Conservation (phyloP, 208 protist species). For the Endotrypanum monterogeii region DNA sequence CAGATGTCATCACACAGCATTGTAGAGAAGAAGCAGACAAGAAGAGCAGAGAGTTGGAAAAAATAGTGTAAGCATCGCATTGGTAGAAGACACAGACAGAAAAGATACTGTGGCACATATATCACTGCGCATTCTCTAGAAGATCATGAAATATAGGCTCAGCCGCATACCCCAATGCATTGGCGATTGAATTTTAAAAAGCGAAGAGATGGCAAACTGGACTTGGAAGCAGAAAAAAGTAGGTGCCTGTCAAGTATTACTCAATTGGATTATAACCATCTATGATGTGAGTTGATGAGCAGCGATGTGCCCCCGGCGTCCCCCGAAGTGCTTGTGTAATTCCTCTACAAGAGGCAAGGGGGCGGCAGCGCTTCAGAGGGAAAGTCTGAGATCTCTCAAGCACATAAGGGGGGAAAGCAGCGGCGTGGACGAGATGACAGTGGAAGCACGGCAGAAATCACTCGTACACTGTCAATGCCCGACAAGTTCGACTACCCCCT, state of each 20-base stretch:
- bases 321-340: neutral
- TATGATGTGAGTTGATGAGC: neutral
- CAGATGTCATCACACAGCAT: neutral
- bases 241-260: neutral
- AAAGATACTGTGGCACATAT: neutral
- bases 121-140: neutral
- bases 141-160: neutral
- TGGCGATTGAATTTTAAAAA: neutral
- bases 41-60: neutral
- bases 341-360: neutral
- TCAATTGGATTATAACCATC: neutral
- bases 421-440: neutral
- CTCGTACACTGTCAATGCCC: conserved; percentile 4
- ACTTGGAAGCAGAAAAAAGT: too few relatives aligned
- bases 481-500: conserved; percentile 77
- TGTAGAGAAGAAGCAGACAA: neutral
- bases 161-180: neutral
- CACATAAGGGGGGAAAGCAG: neutral
- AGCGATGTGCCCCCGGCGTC: neutral
- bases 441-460: neutral
- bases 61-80: neutral
- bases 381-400: too few relatives aligned
- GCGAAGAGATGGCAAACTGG: neutral
- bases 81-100: neutral
- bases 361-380: neutral